These are phyloP conservation scores for Phytophthora agathidicida DNA, from an alignment of 352 stramenopile species.

Conservation along the genomic window DNA sequence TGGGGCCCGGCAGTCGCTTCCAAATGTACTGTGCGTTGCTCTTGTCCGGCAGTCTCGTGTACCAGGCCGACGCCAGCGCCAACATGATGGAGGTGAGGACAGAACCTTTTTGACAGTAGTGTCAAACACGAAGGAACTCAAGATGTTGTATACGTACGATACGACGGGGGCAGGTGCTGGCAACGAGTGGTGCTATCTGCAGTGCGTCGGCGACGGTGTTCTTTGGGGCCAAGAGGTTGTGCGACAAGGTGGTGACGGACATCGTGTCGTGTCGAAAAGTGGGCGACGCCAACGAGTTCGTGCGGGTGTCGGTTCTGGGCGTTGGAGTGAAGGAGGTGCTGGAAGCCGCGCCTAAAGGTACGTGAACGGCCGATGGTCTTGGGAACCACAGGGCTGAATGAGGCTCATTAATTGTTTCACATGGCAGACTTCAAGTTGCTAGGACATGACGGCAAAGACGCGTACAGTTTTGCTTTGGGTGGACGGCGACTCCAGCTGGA, in stretches of 20 bases:
- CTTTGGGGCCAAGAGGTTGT: slow-evolving; percentile 74
- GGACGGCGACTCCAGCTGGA: slow-evolving; percentile 60
- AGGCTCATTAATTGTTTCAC: slow-evolving; percentile 12
- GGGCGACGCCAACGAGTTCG: slow-evolving; percentile 65
- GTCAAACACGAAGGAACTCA: neutral
- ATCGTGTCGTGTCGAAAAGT: slow-evolving; percentile 66
- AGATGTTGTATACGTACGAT: too few relatives aligned
- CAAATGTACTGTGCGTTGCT: slow-evolving; percentile 82
- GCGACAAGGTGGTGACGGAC: slow-evolving; percentile 76
- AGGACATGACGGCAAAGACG: slow-evolving; percentile 53
- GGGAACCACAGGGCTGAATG: neutral
- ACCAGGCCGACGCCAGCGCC: slow-evolving; percentile 53
- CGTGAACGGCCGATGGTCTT: neutral
- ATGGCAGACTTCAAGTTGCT: slow-evolving; percentile 69
- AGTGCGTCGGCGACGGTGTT: slow-evolving; percentile 72
- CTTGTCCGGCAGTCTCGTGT: slow-evolving; percentile 66
- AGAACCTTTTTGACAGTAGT: neutral
- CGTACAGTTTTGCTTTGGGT: slow-evolving; percentile 68
- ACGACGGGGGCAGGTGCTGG: slow-evolving; percentile 56
- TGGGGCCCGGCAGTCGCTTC: slow-evolving; percentile 61
- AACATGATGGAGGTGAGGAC: slow-evolving; percentile 50
- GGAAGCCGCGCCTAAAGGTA: slow-evolving; percentile 55
- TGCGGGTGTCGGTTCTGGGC: slow-evolving; percentile 56
- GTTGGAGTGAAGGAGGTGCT: slow-evolving; percentile 55
- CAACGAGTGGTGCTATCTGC: slow-evolving; percentile 60